Percentiles rank a stretch among this genome's conserved stretches.
Evolutionary conservation across 2,329 filamentous ascomycete genomes (phyloP).

Genomic region (Neurospora sp.): DNA sequence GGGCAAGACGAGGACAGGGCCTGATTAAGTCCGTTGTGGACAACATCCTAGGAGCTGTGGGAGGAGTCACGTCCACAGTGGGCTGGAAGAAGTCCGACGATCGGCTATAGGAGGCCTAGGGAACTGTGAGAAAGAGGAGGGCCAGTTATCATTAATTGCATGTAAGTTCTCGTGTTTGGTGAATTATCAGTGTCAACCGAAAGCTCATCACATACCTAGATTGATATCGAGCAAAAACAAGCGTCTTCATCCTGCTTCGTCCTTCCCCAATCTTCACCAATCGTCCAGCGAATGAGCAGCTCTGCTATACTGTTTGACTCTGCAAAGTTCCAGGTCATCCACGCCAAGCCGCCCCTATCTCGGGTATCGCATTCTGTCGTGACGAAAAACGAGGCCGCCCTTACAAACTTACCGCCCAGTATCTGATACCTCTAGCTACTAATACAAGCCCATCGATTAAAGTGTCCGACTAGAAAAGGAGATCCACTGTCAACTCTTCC

Average conservation of each 20-base stretch:
- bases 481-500: neutral
- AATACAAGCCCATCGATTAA: neutral
- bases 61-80: constrained; percentile 30
- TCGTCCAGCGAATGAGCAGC: neutral
- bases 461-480: neutral
- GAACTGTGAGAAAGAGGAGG: neutral
- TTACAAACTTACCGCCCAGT: neutral
- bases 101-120: constrained; percentile 8
- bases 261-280: neutral
- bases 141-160: neutral
- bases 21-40: constrained; percentile 59
- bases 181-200: neutral
- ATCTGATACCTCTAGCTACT: neutral
- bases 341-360: neutral
- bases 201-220: neutral
- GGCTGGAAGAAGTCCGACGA: constrained; percentile 30
- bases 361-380: neutral
- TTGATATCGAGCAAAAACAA: neutral
- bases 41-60: constrained; percentile 41
- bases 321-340: neutral
- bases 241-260: neutral
- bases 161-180: neutral
- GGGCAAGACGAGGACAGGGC: constrained; percentile 44
- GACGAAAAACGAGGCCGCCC: neutral
- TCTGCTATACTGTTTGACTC: neutral